Percentiles rank a stretch among this genome's conserved stretches.
These are phyloP conservation scores for Dendrobium chrysotoxum DNA, from an alignment of 106 monocot species.

Conservation along the genomic window DNA sequence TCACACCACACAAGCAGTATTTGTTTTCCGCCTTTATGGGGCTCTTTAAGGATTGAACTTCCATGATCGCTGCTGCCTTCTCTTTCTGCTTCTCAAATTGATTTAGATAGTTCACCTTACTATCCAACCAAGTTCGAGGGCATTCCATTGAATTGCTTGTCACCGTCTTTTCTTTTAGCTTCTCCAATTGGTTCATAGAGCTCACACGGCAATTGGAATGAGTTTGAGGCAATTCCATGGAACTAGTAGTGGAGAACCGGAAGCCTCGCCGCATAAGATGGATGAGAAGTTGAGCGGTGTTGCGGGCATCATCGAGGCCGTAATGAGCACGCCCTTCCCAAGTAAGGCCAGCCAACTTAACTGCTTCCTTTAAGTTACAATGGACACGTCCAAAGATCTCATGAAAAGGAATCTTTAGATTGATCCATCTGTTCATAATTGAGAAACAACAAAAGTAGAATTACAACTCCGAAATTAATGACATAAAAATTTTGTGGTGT, in stretches of 20 bases:
- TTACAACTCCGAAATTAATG: too few species aligned
- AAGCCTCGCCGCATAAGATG: slow-evolving; percentile 42
- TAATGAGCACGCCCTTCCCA: slow-evolving; percentile 55
- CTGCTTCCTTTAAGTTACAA: slow-evolving; percentile 78
- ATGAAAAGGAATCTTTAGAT: slow-evolving; percentile 77
- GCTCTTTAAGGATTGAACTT: too few species aligned
- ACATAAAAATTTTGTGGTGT: too few species aligned
- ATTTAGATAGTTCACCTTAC: background rate
- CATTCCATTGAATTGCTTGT: too few species aligned
- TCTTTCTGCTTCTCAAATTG: too few species aligned
- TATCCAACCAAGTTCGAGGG: too few species aligned
- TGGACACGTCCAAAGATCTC: slow-evolving; percentile 41
- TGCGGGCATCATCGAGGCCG: slow-evolving; percentile 65
- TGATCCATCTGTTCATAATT: slow-evolving; percentile 62
- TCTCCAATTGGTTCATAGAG: too few species aligned
- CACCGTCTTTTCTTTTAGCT: too few species aligned
- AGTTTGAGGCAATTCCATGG: slow-evolving; percentile 20
- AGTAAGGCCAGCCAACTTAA: slow-evolving; percentile 49
- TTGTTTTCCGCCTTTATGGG: too few species aligned
- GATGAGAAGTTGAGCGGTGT: slow-evolving; percentile 45
- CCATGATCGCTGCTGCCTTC: too few species aligned
- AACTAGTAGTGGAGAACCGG: slow-evolving; percentile 64
- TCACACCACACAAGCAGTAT: too few species aligned
- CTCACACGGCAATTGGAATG: slow-evolving; percentile 1
- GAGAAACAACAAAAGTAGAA: too few species aligned